A percentile compares a stretch with the other conserved stretches of the same genome.
Conservation (phyloP, 1,284 basidiomycete species). For the Sporisorium exsertum region DNA sequence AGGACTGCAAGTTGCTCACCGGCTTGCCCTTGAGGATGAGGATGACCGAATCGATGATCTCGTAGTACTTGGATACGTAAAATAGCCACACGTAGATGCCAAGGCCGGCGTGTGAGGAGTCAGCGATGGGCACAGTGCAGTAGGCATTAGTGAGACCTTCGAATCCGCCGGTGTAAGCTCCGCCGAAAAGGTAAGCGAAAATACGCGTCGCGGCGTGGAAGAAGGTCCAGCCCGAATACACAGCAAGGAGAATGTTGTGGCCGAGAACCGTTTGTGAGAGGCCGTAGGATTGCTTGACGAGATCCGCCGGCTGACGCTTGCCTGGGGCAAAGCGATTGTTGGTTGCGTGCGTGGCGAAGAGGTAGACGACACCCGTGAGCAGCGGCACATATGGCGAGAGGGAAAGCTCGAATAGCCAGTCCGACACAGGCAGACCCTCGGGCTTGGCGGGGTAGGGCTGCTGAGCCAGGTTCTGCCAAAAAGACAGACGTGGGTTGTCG, state of each 20-base stretch:
- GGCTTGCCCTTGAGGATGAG: constrained; percentile 69
- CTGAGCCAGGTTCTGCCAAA: constrained; percentile 29
- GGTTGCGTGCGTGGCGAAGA: constrained; percentile 48
- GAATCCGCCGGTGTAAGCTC: constrained; percentile 31
- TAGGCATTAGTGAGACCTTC: constrained; percentile 63
- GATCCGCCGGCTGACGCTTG: constrained; percentile 51
- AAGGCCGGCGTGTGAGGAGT: constrained; percentile 58
- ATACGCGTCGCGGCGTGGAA: constrained; percentile 45
- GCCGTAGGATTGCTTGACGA: constrained; percentile 50
- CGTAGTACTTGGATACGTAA: constrained; percentile 69
- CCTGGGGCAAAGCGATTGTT: constrained; percentile 47
- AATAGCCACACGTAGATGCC: constrained; percentile 65
- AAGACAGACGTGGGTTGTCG: constrained; percentile 45
- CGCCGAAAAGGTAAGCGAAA: constrained; percentile 38
- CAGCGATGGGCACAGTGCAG: constrained; percentile 66
- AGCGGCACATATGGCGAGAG: constrained; percentile 47
- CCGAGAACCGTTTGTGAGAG: constrained; percentile 55
- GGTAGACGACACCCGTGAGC: constrained; percentile 43
- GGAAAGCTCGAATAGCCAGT: constrained; percentile 49
- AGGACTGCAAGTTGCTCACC: constrained; percentile 61
- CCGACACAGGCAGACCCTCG: constrained; percentile 41
- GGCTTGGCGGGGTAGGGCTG: constrained; percentile 57
- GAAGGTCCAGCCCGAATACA: constrained; percentile 63
- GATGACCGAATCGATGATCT: constrained; percentile 68
- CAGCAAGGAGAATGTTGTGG: constrained; percentile 67